A percentile compares a stretch with the other conserved stretches of the same genome.
These are phyloP conservation scores for Austroboletus festivus DNA, from an alignment of 768 basidiomycete genomes.

Conservation along the genomic window DNA sequence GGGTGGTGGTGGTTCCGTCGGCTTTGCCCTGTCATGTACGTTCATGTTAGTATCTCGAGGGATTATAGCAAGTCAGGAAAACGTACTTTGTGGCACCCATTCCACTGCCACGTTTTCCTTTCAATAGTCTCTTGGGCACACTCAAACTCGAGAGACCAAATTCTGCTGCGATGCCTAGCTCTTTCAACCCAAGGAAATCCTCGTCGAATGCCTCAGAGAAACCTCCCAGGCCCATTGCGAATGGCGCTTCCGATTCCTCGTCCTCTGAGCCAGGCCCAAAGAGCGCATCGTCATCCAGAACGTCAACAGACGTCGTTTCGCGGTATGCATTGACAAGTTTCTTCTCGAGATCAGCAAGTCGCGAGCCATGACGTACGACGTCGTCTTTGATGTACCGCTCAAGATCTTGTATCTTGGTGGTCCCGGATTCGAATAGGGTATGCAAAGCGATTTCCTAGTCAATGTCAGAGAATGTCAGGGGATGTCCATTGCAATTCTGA, in stretches of 20 bases:
- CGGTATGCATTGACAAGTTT: conserved; percentile 82
- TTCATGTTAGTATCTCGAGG: conserved; percentile 1
- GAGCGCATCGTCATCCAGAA: conserved; percentile 49
- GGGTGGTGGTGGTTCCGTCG: conserved; percentile 72
- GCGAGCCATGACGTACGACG: conserved; percentile 73
- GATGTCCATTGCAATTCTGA: neutral
- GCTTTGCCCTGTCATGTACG: conserved; percentile 46
- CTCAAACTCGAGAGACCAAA: conserved; percentile 73
- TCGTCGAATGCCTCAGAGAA: conserved; percentile 87
- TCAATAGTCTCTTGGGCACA: conserved; percentile 76
- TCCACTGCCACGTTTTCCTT: conserved; percentile 50
- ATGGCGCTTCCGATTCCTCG: conserved; percentile 61
- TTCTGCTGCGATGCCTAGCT: conserved; percentile 85
- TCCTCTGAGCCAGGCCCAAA: conserved; percentile 49
- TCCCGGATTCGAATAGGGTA: conserved; percentile 87
- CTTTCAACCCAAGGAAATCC: conserved; percentile 88
- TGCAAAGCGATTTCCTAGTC: conserved; percentile 90
- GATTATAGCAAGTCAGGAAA: neutral
- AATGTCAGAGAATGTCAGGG: conserved; percentile 5
- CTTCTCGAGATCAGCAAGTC: conserved; percentile 78
- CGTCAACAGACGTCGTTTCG: conserved; percentile 54
- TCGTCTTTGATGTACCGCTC: conserved; percentile 90
- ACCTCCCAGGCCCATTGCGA: conserved; percentile 69
- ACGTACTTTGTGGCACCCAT: conserved; percentile 50
- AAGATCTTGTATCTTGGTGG: conserved; percentile 70